These are phyloP conservation scores for Drechslerella stenobrocha DNA, from an alignment of 2,329 filamentous ascomycete species.

Conservation along the genomic window DNA sequence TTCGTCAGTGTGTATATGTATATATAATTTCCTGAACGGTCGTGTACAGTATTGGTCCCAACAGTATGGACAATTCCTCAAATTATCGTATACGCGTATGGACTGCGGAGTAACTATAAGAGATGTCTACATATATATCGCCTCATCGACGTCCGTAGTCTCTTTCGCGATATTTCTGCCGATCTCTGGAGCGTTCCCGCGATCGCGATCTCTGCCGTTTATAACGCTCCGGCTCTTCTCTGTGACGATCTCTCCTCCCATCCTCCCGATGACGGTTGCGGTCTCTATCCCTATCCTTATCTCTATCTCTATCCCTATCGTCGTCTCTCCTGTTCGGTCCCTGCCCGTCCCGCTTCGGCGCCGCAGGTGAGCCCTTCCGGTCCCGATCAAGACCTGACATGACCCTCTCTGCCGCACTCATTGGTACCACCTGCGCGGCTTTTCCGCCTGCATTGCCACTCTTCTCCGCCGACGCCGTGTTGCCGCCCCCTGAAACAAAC, in stretches of 20 bases:
- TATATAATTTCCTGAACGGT: background rate
- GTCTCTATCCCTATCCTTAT: conserved; percentile 47
- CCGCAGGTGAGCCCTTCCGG: conserved; percentile 47
- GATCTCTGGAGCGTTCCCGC: conserved; percentile 39
- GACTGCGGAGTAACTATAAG: background rate
- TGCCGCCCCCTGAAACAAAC: conserved; percentile 29
- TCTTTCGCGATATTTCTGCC: conserved; percentile 39
- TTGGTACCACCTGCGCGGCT: conserved; percentile 21
- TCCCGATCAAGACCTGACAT: conserved; percentile 51
- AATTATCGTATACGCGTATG: conserved; percentile 34
- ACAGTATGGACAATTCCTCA: conserved; percentile 55
- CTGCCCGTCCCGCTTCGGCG: conserved; percentile 18
- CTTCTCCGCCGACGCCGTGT: no score
- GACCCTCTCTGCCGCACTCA: conserved; percentile 51
- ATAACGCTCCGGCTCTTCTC: conserved; percentile 34
- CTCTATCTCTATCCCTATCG: conserved; percentile 49
- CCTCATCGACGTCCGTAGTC: conserved; percentile 34
- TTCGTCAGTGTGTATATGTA: conserved; percentile 57
- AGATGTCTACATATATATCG: no score
- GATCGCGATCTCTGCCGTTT: conserved; percentile 41
- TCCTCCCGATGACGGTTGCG: conserved; percentile 44
- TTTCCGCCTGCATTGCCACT: conserved; percentile 10
- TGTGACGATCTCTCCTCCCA: conserved; percentile 35
- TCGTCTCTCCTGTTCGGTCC: conserved; percentile 45
- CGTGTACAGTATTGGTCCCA: background rate